Evolutionary conservation across 2,329 filamentous ascomycete genomes (phyloP).

Genomic region (Hymenotorrendiella dingleyae): DNA sequence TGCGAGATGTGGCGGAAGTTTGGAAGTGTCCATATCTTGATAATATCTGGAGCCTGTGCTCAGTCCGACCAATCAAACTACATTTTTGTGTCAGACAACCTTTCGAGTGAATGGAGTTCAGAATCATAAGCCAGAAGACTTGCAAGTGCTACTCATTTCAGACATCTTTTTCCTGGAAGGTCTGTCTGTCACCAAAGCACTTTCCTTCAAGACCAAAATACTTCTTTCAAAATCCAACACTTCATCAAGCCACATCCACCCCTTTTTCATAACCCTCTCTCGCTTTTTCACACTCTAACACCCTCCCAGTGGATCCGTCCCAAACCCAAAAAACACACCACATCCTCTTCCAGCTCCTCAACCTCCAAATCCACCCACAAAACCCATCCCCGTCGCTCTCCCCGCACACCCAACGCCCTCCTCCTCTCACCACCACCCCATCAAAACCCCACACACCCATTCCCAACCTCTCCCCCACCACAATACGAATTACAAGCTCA

Average conservation of each 20-base stretch:
- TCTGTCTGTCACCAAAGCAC: too few relatives aligned
- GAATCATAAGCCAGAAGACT: too few relatives aligned
- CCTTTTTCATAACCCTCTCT: not conserved
- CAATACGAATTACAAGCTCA: not conserved
- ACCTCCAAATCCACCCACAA: conserved; percentile 1
- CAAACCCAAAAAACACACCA: conserved; percentile 1
- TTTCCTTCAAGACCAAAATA: not conserved
- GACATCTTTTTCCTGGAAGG: too few relatives aligned
- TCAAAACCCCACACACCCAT: not conserved
- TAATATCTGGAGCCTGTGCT: too few relatives aligned
- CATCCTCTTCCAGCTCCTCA: conserved; percentile 2
- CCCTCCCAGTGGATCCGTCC: conserved; percentile 8
- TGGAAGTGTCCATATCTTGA: too few relatives aligned
- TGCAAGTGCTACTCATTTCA: too few relatives aligned
- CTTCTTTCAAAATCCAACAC: not conserved
- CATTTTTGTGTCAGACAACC: too few relatives aligned
- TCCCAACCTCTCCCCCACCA: not conserved
- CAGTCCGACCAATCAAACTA: too few relatives aligned
- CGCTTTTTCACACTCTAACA: not conserved
- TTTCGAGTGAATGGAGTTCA: too few relatives aligned
- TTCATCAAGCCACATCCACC: not conserved
- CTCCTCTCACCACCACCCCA: not conserved
- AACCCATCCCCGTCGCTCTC: conserved; percentile 4
- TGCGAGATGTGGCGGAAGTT: too few relatives aligned
- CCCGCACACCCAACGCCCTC: not conserved